phyloP scores from a whole-genome alignment of 345 rosid species.

The Mangifera indica region DNA sequence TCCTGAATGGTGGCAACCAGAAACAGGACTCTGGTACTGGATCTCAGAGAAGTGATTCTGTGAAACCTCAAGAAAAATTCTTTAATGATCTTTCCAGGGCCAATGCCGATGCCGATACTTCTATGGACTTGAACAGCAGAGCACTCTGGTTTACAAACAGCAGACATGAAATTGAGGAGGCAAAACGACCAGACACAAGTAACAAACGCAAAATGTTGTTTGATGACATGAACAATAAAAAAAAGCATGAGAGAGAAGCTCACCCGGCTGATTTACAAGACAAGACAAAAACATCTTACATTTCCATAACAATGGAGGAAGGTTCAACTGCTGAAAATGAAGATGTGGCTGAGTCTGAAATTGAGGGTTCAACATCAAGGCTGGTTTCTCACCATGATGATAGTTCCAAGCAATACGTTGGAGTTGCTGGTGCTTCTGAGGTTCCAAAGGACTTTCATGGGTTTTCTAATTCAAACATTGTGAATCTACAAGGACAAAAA shows the following conservation, averaged over 20 bases:
- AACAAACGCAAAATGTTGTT: conserved; percentile 67
- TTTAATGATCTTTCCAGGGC: conserved; percentile 73
- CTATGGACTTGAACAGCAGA: conserved; percentile 45
- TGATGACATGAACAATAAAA: conserved; percentile 52
- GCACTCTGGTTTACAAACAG: conserved; percentile 51
- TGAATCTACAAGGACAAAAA: conserved; percentile 42
- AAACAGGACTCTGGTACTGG: conserved; percentile 59
- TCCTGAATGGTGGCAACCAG: conserved; percentile 55
- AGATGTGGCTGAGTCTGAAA: conserved; percentile 95
- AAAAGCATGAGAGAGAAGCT: conserved; percentile 59
- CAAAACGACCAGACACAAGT: conserved; percentile 44
- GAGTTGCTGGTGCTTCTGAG: conserved; percentile 44
- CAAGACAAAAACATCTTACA: conserved; percentile 58
- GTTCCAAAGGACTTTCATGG: conserved; percentile 49
- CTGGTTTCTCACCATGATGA: conserved; percentile 42
- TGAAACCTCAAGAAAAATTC: conserved; percentile 74
- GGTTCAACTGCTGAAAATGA: conserved; percentile 92
- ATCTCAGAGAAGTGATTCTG: conserved; percentile 61
- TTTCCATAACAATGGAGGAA: conserved; percentile 76
- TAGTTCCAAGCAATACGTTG: conserved; percentile 44
- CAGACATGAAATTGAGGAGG: conserved; percentile 54
- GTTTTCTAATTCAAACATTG: conserved; percentile 41
- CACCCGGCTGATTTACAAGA: conserved; percentile 51
- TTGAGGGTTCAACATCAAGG: conserved; percentile 75
- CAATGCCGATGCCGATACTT: conserved; percentile 48